Evolutionary conservation across 495 filamentous ascomycete species (phyloP), one percentile per base, ranked within the genome.

Genomic region (Xylaria longipes): DNA sequence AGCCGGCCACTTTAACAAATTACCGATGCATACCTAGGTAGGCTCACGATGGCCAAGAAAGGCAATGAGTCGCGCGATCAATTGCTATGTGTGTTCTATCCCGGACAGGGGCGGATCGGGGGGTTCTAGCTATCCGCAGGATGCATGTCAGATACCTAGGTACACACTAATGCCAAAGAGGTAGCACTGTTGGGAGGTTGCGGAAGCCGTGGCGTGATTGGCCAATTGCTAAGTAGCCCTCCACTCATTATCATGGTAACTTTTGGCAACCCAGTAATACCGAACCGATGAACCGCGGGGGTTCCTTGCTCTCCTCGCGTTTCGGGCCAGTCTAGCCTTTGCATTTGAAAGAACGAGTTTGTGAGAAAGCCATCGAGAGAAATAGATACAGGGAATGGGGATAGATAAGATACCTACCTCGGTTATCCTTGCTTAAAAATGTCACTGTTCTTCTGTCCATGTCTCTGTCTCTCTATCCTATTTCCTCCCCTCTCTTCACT

Each of bases 41-140:
- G 62, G 45, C 41, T 67, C 62, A 65, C 41, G 15, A 65, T 65
- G 41, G 48, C 65, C 65, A 35, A 29, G n/a, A 54, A 22, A 31
- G 65, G 65, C 3, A 67, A 56, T 22, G n/a, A 35, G 65, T 67
- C 65, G 65, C 65, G 65, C 65, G 65, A 67, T 56, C 65, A 67
- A 35, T 31, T 43, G n/a, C 46, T 60, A 22, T 67, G 37, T 43
- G 57, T 17, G 27, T 65, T 31, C 12, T 27, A 37, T 8, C 37
- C 7, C 37, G 7, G 43, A 12, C 62, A 9, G 20, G 20, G 15
- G 43, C 14, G 45, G 45, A 27, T 65, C 22, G 20, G 25, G 43
- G 25, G 62, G 27, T 25, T 60, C 29, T 43, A 43, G n/a, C n/a
- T 9, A 27, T 63, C 37, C 45, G 60, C 60, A 17, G 17, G 37